These are phyloP conservation scores for Schoenoplectus tabernaemontani DNA, from an alignment of 202 grass and related monocot genomes.

Conservation along the genomic window DNA sequence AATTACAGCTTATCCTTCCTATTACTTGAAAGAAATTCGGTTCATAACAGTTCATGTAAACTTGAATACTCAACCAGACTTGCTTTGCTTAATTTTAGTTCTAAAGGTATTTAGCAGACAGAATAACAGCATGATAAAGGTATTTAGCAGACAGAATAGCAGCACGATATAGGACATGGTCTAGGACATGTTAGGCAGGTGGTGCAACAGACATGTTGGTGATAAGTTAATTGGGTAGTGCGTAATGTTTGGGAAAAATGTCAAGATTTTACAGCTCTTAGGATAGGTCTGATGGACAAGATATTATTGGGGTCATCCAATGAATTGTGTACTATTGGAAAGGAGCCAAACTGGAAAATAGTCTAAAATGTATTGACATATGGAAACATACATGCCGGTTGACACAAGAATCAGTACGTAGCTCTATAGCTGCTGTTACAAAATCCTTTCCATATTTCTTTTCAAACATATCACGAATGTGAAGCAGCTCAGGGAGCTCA, in stretches of 20 bases:
- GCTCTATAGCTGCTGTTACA: conserved; percentile 64
- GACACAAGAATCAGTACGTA: conserved; percentile 68
- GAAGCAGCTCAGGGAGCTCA: conserved; percentile 68
- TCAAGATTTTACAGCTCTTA: background rate
- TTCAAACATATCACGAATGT: conserved; percentile 67
- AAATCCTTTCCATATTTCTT: conserved; percentile 98
- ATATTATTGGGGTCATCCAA: background rate
- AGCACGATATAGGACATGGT: too few relatives aligned
- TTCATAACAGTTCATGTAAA: background rate
- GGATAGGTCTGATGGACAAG: background rate
- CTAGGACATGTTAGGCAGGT: too few relatives aligned
- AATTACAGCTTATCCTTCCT: background rate
- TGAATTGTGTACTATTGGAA: background rate
- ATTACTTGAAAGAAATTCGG: background rate
- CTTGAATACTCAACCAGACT: too few relatives aligned
- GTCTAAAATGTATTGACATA: background rate
- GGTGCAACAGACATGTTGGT: too few relatives aligned
- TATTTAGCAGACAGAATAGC: too few relatives aligned
- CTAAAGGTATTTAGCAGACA: background rate
- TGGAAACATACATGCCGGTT: conserved; percentile 61
- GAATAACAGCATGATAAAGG: too few relatives aligned
- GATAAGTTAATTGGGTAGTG: background rate
- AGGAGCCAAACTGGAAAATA: background rate
- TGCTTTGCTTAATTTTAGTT: background rate
- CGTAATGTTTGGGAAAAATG: background rate